phyloP scores from a whole-genome alignment of 441 rosid genomes.

The Daphne laureola region DNA sequence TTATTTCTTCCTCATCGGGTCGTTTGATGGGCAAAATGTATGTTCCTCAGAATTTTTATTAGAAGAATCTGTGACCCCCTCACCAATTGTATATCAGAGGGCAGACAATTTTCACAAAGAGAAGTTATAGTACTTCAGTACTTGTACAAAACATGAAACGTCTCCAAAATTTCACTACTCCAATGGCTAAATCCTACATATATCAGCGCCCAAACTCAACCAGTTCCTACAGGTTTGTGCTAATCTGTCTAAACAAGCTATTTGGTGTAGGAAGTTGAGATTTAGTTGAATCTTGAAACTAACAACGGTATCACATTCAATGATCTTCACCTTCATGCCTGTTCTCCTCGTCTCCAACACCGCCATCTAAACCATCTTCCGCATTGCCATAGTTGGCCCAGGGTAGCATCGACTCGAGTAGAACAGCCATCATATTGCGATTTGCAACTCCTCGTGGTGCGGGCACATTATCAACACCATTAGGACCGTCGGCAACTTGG shows the following conservation, averaged over 20 bases:
- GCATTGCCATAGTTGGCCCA: conserved; percentile 55
- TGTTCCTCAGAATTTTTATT: too few species aligned
- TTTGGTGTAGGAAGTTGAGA: too few species aligned
- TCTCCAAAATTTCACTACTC: conserved; percentile 1
- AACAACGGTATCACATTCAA: conserved; percentile 7
- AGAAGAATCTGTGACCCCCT: too few species aligned
- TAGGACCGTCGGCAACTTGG: conserved; percentile 31
- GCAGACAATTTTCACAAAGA: too few species aligned
- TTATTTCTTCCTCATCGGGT: too few species aligned
- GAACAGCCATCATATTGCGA: conserved; percentile 52
- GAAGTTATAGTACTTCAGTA: too few species aligned
- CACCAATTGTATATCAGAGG: too few species aligned
- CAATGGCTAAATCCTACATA: not conserved
- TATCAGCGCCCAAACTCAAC: not conserved
- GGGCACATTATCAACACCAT: conserved; percentile 24
- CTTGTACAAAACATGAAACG: too few species aligned
- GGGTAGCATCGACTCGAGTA: conserved; percentile 74
- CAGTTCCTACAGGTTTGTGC: not conserved
- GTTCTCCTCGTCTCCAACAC: conserved; percentile 29
- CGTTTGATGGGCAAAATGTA: too few species aligned
- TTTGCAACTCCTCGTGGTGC: conserved; percentile 47
- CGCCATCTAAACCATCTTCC: conserved; percentile 29
- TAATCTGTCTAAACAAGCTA: not conserved
- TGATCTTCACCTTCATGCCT: conserved; percentile 26
- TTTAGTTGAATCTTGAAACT: too few species aligned